Base-by-base conservation (phyloP, 306 rosid genomes). In the Acmispon strigosus region DNA sequence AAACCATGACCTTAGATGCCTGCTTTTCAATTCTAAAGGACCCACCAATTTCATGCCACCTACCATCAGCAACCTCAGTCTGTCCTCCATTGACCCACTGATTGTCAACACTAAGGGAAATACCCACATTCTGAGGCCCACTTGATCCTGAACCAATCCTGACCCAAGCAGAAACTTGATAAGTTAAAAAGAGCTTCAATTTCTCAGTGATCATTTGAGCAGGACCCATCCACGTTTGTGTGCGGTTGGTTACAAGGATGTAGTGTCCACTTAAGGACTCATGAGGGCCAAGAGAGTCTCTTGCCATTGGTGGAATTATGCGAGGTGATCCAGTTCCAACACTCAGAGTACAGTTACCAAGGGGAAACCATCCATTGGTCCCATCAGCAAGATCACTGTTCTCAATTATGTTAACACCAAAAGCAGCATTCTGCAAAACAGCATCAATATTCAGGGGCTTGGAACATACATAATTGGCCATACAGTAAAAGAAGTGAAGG, bases 1-100 rank as follows among this genome's bases (percentile, higher is more conserved):
- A 91, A 74, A 89, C 91, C 87, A 87, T 83, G 60, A 90, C 96
- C 60, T 90, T 91, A 11, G 92, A 77, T 14, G 97, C 85, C 73
- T 89, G 96, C 74, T 90, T 94, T 84, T 90, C 98, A 72, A 89
- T 80, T 86, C 97, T 87, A 70, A 90, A 94, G 15, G 97, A 94
- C 56, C 96, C 97, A 54, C 97, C 92, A 68, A 94, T 86, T 81
- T 94, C 98, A 66, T 89, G 88, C 98, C 98, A 94, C 70, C 84
- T 79, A 45, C 51, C 78, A 61, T 86, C 88, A 48, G 71, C 66
- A 62, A 81, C 66, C 70, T 86, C 92, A 34, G 52, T 81, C 52
- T 89, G 98, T 49, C 96, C 98, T 5, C 96, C 98, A 6, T 94
- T 90, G 74, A 86, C 98, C 98, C 98, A 94, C 52, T 94, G 95